A percentile compares a stretch with the other conserved stretches of the same genome.
Evolutionary conservation across 768 basidiomycete species (phyloP).

Genomic region (Panellus pusillus): DNA sequence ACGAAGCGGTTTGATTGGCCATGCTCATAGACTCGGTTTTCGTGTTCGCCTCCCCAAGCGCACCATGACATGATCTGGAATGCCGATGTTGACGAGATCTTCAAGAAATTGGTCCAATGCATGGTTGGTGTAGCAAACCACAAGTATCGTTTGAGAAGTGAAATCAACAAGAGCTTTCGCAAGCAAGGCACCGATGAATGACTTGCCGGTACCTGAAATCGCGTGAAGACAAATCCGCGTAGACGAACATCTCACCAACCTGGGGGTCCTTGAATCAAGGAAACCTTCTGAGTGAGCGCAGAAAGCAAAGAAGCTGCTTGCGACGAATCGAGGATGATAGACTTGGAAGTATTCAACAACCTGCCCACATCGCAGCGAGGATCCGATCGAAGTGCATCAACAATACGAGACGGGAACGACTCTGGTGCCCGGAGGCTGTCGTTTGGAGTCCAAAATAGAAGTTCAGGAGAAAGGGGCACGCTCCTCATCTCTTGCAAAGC

Average conservation of each 20-base stretch:
- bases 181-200: slow-evolving; percentile 66
- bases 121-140: slow-evolving; percentile 75
- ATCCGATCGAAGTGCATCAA: slow-evolving; percentile 28
- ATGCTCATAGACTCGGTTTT: slow-evolving; percentile 47
- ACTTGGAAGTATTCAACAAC: slow-evolving; percentile 35
- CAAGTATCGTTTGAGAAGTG: slow-evolving; percentile 52
- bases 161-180: slow-evolving; percentile 56
- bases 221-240: neutral
- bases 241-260: slow-evolving; percentile 38
- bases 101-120: slow-evolving; percentile 71
- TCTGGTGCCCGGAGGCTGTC: slow-evolving; percentile 1
- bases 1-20: slow-evolving; percentile 32
- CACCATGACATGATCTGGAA: slow-evolving; percentile 47
- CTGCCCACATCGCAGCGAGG: slow-evolving; percentile 40
- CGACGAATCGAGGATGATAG: slow-evolving; percentile 50
- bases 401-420: neutral
- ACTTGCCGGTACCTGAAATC: slow-evolving; percentile 65
- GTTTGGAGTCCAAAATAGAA: slow-evolving; percentile 47
- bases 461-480: slow-evolving; percentile 49
- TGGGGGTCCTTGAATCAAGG: slow-evolving; percentile 71
- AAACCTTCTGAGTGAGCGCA: slow-evolving; percentile 54
- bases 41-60: slow-evolving; percentile 54
- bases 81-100: slow-evolving; percentile 59
- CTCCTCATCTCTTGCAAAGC: slow-evolving; percentile 46
- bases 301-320: slow-evolving; percentile 49